Conservation (phyloP, 129 eudicot species). For the Silybum marianum region DNA sequence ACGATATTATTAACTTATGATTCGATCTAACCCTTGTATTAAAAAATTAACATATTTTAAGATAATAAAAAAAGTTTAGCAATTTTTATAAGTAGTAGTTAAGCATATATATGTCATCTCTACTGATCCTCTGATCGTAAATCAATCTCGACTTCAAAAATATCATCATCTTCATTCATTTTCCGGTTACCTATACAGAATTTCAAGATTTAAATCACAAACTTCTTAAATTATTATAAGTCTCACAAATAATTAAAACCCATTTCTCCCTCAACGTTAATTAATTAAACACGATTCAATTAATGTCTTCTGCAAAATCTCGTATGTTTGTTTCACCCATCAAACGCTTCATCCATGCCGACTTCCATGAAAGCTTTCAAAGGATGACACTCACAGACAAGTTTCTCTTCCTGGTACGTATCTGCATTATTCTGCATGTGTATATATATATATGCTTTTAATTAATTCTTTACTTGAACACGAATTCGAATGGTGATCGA, state of each 20-base stretch:
- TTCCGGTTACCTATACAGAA: neutral
- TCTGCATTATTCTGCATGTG: neutral
- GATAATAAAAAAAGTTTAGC: neutral
- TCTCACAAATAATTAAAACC: neutral
- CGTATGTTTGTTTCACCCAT: slow-evolving; percentile 22
- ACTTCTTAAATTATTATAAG: neutral
- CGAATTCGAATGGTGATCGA: neutral
- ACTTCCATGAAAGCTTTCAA: slow-evolving; percentile 44
- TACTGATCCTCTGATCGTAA: neutral
- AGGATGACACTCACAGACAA: slow-evolving; percentile 53
- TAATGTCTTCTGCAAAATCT: slow-evolving; percentile 19
- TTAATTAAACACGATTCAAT: too few species aligned
- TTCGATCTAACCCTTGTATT: neutral
- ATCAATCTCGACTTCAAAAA: neutral
- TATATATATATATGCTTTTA: neutral
- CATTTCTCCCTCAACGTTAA: too few species aligned
- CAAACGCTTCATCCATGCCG: slow-evolving; percentile 44
- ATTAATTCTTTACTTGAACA: neutral
- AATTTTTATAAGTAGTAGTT: neutral
- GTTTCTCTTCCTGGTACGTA: slow-evolving; percentile 52
- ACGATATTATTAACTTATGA: neutral
- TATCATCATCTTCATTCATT: neutral
- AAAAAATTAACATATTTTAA: neutral
- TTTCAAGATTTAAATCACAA: neutral
- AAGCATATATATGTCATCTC: neutral